A percentile compares a stretch with the other conserved stretches of the same genome.
Evolutionary conservation across 805 yeast species (phyloP).

Genomic region (Cyberlindnera maclurae): DNA sequence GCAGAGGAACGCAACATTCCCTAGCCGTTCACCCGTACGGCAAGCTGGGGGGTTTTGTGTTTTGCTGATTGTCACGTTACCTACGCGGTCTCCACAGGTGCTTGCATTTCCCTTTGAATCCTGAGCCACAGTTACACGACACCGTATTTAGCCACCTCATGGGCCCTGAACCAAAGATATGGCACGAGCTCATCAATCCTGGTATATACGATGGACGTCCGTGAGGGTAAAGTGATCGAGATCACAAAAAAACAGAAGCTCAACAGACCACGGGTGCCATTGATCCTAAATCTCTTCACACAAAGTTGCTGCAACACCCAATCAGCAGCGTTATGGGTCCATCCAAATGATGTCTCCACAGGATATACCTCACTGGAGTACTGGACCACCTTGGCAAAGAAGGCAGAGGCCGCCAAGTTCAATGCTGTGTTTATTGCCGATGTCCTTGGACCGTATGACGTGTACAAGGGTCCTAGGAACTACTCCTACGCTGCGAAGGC

Average conservation of each 20-base stretch:
- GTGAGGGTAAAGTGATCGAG: not conserved
- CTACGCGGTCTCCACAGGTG: too few relatives aligned
- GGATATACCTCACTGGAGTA: constrained; percentile 25
- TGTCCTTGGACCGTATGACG: constrained; percentile 34
- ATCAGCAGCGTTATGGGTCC: constrained; percentile 30
- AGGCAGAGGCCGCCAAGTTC: constrained; percentile 31
- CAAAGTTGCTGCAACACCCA: constrained; percentile 27
- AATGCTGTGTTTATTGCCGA: constrained; percentile 34
- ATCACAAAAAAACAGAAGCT: not conserved
- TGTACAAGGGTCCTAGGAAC: constrained; percentile 26
- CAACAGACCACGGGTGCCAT: constrained; percentile 13
- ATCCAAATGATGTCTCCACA: constrained; percentile 29
- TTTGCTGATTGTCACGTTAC: too few relatives aligned
- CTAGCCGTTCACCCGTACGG: too few relatives aligned
- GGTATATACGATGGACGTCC: not conserved
- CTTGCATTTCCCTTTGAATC: too few relatives aligned
- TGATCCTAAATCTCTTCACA: constrained; percentile 33
- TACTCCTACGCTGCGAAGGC: constrained; percentile 11
- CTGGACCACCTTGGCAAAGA: constrained; percentile 32
- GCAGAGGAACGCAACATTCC: too few relatives aligned
- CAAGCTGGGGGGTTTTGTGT: too few relatives aligned
- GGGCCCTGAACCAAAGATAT: too few relatives aligned
- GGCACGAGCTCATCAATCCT: too few relatives aligned
- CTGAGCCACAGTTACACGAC: too few relatives aligned
- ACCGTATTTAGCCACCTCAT: too few relatives aligned